Conservation (phyloP, 345 rosid species). For the Eucalyptus pumila region DNA sequence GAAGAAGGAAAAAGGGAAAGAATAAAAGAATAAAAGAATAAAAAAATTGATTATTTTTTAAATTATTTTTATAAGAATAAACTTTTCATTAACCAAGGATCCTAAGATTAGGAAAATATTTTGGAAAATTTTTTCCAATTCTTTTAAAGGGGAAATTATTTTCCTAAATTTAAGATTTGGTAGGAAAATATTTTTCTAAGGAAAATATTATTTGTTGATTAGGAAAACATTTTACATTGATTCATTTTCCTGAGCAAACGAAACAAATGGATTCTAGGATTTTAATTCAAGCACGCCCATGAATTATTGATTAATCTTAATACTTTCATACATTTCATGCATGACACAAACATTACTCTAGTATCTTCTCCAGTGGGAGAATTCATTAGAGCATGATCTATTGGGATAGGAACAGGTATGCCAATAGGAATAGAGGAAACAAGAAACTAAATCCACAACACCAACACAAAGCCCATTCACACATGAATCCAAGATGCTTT, state of each 20-base stretch:
- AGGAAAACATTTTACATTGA: too few relatives aligned
- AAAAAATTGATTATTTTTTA: too few relatives aligned
- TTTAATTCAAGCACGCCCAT: background rate
- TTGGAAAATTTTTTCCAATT: fast-evolving
- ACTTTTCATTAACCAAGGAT: too few relatives aligned
- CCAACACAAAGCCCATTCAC: background rate
- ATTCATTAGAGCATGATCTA: background rate
- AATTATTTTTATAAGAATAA: too few relatives aligned
- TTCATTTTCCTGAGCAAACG: fast-evolving
- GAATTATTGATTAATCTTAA: background rate
- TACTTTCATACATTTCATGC: background rate
- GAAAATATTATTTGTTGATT: too few relatives aligned
- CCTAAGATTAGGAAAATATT: fast-evolving
- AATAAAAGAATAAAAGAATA: fast-evolving
- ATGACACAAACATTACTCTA: fast-evolving
- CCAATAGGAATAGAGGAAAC: background rate
- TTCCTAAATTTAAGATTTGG: fast-evolving
- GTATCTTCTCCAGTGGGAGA: background rate
- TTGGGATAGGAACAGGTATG: fast-evolving
- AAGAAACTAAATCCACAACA: background rate
- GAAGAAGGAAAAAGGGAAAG: fast-evolving
- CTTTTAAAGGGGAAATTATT: too few relatives aligned
- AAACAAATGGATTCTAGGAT: too few relatives aligned
- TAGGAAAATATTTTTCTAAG: too few relatives aligned
- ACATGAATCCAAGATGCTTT: background rate